phyloP scores from a whole-genome alignment of 257 asterid species.

The Lycium barbarum region DNA sequence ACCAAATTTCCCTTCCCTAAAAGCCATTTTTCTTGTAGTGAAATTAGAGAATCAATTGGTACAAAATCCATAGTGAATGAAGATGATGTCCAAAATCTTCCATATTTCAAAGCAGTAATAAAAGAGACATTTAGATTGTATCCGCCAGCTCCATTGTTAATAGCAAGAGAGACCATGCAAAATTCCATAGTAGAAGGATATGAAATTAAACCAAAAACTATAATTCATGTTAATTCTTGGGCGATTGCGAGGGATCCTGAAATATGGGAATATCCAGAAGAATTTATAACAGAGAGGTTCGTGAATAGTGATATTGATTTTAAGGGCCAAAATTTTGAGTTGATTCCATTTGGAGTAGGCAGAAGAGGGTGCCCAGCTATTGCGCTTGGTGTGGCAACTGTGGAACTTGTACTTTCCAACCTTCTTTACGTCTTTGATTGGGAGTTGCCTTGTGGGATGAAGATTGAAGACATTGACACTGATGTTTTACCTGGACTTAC shows the following conservation, averaged over 20 bases:
- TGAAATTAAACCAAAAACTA: neutral
- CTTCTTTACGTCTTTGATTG: neutral
- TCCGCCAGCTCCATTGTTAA: neutral
- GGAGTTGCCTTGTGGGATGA: neutral
- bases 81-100: neutral
- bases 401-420: neutral
- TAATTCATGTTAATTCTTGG: neutral
- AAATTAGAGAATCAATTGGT: neutral
- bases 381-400: neutral
- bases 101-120: neutral
- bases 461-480: neutral
- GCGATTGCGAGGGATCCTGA: neutral
- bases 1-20: too few relatives aligned
- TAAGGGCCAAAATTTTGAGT: neutral
- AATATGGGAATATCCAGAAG: neutral
- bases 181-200: neutral
- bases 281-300: neutral
- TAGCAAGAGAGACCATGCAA: neutral
- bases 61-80: neutral
- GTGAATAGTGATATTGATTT: neutral
- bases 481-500: neutral
- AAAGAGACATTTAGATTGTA: slow-evolving; percentile 1
- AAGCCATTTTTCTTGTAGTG: too few relatives aligned
- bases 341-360: neutral
- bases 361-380: neutral